Conservation (phyloP, 768 basidiomycete species). For the Cantharellus anzutake region DNA sequence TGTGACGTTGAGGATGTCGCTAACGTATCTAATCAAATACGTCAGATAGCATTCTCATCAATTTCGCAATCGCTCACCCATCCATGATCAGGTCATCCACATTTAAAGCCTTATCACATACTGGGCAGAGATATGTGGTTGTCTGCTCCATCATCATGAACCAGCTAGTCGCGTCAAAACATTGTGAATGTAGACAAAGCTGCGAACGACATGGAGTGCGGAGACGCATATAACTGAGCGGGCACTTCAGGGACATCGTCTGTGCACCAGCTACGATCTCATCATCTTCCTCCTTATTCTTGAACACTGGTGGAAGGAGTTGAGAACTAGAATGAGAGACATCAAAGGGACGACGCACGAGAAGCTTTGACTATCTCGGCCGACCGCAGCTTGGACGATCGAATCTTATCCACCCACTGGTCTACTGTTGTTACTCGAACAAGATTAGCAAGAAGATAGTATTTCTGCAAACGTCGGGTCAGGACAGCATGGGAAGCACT, state of each 20-base stretch:
- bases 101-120: slow-evolving; percentile 66
- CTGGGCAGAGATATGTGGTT: slow-evolving; percentile 89
- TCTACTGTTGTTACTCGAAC: slow-evolving; percentile 60
- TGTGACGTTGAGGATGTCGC: slow-evolving; percentile 60
- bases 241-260: slow-evolving; percentile 84
- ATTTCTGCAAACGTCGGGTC: slow-evolving; percentile 36
- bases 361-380: slow-evolving; percentile 49
- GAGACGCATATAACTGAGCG: slow-evolving; percentile 77
- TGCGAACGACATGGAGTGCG: slow-evolving; percentile 67
- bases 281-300: slow-evolving; percentile 49
- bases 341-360: slow-evolving; percentile 21
- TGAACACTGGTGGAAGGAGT: slow-evolving; percentile 29
- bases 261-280: slow-evolving; percentile 83
- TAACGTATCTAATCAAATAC: slow-evolving; percentile 47
- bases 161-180: slow-evolving; percentile 92
- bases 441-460: slow-evolving; percentile 66
- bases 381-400: slow-evolving; percentile 41
- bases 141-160: slow-evolving; percentile 91
- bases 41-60: background rate
- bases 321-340: background rate
- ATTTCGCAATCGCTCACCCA: slow-evolving; percentile 34
- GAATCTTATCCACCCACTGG: slow-evolving; percentile 47
- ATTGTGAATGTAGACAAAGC: slow-evolving; percentile 79
- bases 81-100: slow-evolving; percentile 77
- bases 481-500: background rate